Base-by-base conservation (phyloP, 371 early-diverging fungal species). In the Mucor irregularis region DNA sequence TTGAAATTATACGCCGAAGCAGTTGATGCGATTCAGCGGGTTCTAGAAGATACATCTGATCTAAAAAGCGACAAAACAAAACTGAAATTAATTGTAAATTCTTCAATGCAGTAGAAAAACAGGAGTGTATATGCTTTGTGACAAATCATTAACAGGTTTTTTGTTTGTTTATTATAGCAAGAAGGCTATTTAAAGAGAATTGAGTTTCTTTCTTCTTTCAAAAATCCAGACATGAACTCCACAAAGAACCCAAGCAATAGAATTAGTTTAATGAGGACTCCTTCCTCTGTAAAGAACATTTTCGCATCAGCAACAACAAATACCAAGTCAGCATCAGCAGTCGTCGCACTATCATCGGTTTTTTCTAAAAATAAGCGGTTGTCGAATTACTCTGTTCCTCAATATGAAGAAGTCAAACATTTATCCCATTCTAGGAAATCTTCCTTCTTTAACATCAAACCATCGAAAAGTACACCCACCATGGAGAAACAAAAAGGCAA, bases 171-270 rank as follows among this genome's bases (percentile, higher is more conserved):
- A 7, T 40, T 40, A 42, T 14, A 42, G 42, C 42, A 42, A 24
- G 42, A 42, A 42, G 21, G 24, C 4, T 42, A 42, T 42, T 42
- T 42, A 42, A 42, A 42, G 24, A 16, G 42, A 42, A 42, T 42
- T 14, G 42, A 42, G 24, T 42, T 42, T 21, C 42, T 42, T 42
- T 42, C 42, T 24, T 42, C 42, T 10, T 34, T n/a, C n/a, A n/a
- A n/a, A n/a, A n/a, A n/a, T n/a, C n/a, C n/a, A n/a, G n/a, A n/a
- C n/a, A n/a, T n/a, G n/a, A n/a, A n/a, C n/a, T n/a, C n/a, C n/a
- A n/a, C n/a, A n/a, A n/a, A n/a, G 35, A 34, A 34, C 10, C 10
- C 35, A 10, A 34, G 35, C n/a, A 34, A 34, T 14, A 6, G 35
- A 13, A 34, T 34, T 34, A 34, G n/a, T 34, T n/a, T n/a, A n/a